Percentiles rank a stretch among this genome's conserved stretches.
Evolutionary conservation across 306 rosid genomes (phyloP).

Genomic region (Inga leiocalycina): DNA sequence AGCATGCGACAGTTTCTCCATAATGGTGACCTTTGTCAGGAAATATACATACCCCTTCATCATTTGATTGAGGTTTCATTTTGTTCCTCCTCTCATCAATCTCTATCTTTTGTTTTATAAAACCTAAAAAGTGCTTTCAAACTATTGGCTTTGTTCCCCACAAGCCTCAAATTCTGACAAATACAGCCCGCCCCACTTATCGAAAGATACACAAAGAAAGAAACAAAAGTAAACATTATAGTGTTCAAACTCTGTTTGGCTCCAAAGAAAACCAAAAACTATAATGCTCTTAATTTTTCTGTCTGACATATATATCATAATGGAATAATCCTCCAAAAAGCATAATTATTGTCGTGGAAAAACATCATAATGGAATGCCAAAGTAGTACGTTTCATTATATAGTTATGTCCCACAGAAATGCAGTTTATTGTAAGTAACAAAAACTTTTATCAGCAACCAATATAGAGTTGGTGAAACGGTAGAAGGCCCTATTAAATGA

Average conservation of each 20-base stretch:
- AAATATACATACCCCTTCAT: constrained; percentile 31
- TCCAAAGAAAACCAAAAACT: not conserved
- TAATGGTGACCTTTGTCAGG: constrained; percentile 67
- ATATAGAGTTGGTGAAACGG: no score
- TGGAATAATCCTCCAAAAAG: not conserved
- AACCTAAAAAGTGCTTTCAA: constrained; percentile 18
- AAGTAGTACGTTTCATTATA: not conserved
- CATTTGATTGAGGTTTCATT: constrained; percentile 54
- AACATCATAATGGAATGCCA: not conserved
- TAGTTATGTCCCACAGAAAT: no score
- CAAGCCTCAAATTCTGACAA: constrained; percentile 36
- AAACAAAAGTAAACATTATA: not conserved
- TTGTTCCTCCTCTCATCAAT: constrained; percentile 38
- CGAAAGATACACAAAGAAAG: not conserved
- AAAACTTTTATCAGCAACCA: no score
- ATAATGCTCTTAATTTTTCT: not conserved
- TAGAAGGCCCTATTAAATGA: no score
- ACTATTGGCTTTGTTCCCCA: constrained; percentile 26
- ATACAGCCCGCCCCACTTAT: constrained; percentile 32
- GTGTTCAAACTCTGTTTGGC: constrained; percentile 23
- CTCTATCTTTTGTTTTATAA: constrained; percentile 60
- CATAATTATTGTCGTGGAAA: not conserved
- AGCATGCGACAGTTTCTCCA: constrained; percentile 91
- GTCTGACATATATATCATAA: not conserved
- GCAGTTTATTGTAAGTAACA: no score